These are phyloP conservation scores for Calonectria ilicicola DNA, from an alignment of 2,329 filamentous ascomycete species.

Conservation along the genomic window DNA sequence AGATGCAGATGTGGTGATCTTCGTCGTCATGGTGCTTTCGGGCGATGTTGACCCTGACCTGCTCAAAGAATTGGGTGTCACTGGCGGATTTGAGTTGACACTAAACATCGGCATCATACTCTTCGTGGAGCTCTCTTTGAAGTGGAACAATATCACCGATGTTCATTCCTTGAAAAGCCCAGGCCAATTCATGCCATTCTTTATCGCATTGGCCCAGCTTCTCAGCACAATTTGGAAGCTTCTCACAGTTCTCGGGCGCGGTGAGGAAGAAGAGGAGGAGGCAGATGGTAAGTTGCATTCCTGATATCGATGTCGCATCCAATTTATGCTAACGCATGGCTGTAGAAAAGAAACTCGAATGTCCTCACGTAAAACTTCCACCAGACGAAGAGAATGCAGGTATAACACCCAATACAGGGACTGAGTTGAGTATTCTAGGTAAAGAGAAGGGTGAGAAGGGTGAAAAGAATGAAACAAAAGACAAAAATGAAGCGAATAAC, in stretches of 20 bases:
- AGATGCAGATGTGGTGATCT: neutral
- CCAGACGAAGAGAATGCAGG: neutral
- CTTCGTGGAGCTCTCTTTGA: slow-evolving; percentile 11
- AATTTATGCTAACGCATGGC: neutral
- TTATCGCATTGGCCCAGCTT: neutral
- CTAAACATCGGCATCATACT: slow-evolving; percentile 18
- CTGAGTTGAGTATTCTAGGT: too few species aligned
- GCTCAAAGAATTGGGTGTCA: neutral
- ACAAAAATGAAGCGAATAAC: too few species aligned
- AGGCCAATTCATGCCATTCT: neutral
- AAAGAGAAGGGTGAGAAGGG: neutral
- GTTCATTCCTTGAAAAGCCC: slow-evolving; percentile 2
- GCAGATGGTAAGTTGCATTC: neutral
- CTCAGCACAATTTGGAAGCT: neutral
- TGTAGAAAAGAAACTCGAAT: neutral
- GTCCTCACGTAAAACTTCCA: neutral
- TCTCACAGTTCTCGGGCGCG: neutral
- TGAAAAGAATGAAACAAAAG: neutral
- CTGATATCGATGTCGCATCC: too few species aligned
- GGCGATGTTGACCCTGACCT: neutral
- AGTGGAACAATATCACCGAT: slow-evolving; percentile 13
- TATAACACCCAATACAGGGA: too few species aligned
- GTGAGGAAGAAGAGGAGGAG: neutral
- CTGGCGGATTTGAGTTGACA: slow-evolving; percentile 1
- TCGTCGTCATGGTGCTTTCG: neutral